These are phyloP conservation scores for Trichoderma lentiforme DNA, from an alignment of 2,329 filamentous ascomycete species.

Conservation along the genomic window DNA sequence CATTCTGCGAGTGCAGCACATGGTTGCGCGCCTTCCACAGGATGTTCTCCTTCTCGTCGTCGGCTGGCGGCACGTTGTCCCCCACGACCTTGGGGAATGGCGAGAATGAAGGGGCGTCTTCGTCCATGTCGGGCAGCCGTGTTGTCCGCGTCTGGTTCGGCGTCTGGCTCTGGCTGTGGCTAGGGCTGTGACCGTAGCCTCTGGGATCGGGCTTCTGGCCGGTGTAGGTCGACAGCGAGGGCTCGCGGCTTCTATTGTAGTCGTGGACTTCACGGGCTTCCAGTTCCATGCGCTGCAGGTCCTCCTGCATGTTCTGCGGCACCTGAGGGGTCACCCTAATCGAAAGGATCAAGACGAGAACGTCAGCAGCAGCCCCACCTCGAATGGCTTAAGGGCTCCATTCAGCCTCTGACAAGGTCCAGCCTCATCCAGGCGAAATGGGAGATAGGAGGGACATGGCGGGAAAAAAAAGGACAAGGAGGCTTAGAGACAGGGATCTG, in stretches of 20 bases:
- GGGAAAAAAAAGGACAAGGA: conserved; percentile 1
- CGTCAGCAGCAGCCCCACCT: conserved; percentile 38
- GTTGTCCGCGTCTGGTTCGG: conserved; percentile 27
- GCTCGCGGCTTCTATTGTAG: conserved; percentile 39
- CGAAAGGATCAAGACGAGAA: conserved; percentile 29
- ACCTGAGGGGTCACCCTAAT: conserved; percentile 89
- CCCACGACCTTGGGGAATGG: conserved; percentile 85
- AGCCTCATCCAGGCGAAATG: conserved; percentile 18
- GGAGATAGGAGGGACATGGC: conserved; percentile 13
- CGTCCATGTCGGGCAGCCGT: conserved; percentile 42
- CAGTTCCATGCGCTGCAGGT: conserved; percentile 84
- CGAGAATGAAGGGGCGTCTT: conserved; percentile 74
- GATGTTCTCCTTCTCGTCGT: conserved; percentile 90
- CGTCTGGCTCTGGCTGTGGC: background rate
- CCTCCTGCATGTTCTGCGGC: conserved; percentile 93
- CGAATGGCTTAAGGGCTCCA: conserved; percentile 16
- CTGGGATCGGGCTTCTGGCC: conserved; percentile 22
- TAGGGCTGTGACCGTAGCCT: background rate
- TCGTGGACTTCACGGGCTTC: conserved; percentile 56
- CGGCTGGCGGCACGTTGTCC: conserved; percentile 86
- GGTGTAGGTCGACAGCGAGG: conserved; percentile 41
- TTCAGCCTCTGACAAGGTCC: conserved; percentile 6
- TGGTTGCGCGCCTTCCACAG: conserved; percentile 78
- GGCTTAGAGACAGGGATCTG: conserved; percentile 4
- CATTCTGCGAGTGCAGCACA: conserved; percentile 89